Evolutionary conservation across 148 eudicot genomes (phyloP).

Genomic region (Rhododendron mucronatum): DNA sequence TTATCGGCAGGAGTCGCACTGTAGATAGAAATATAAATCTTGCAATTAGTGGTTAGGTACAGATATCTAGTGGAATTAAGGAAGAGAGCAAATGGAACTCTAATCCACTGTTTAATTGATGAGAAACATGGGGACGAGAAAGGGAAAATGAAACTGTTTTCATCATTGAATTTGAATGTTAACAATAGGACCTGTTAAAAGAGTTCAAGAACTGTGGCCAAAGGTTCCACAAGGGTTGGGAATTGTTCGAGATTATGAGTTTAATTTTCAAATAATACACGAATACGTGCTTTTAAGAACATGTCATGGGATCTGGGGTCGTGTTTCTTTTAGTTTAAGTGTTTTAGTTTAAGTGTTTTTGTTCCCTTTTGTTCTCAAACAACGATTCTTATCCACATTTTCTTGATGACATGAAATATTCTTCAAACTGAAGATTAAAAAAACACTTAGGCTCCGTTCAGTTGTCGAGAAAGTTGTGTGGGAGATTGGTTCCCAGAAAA

Average conservation of each 20-base stretch:
- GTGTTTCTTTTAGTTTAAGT: conserved; percentile 1
- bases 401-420: neutral
- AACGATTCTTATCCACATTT: neutral
- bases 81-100: neutral
- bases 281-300: neutral
- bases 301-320: neutral
- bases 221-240: neutral
- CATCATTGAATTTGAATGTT: neutral
- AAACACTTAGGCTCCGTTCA: no score
- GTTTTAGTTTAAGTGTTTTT: neutral
- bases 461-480: no score
- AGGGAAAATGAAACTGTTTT: neutral
- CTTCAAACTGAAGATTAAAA: neutral
- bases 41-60: neutral
- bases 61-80: neutral
- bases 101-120: neutral
- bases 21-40: neutral
- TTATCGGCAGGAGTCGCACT: neutral
- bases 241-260: neutral
- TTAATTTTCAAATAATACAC: neutral
- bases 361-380: neutral
- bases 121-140: neutral
- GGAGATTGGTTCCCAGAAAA: no score
- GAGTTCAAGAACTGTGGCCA: neutral
- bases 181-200: neutral